Percentiles rank a stretch among this genome's conserved stretches.
phyloP scores from a whole-genome alignment of 306 rosid species.

The Ochetophila trinervis region DNA sequence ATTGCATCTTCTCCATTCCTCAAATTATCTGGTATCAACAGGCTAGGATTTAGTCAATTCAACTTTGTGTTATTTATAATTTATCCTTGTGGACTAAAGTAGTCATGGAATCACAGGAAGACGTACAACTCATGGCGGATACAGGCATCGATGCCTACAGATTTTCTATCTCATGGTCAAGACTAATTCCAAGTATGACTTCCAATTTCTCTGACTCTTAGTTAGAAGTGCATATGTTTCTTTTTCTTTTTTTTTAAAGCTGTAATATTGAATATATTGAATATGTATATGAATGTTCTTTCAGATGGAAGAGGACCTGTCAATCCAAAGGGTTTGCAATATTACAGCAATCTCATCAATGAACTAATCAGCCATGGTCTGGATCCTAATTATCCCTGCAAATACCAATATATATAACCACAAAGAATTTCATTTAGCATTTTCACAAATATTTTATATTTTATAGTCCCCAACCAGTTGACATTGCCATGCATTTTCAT shows the following conservation, averaged over 20 bases:
- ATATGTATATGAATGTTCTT: not conserved
- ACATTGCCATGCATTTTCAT: not conserved
- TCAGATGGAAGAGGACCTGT: conserved; percentile 64
- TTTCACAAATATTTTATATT: not conserved
- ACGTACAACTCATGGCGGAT: conserved; percentile 70
- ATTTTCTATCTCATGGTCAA: conserved; percentile 87
- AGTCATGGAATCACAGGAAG: conserved; percentile 45
- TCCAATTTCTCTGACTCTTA: not conserved
- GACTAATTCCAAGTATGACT: conserved; percentile 63
- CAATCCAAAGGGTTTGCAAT: conserved; percentile 67
- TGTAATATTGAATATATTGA: not conserved
- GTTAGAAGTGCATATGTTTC: not conserved
- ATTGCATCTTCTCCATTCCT: too few relatives aligned
- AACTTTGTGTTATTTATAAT: not conserved
- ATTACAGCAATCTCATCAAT: conserved; percentile 75
- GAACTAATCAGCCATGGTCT: conserved; percentile 53
- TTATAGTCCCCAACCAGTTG: not conserved
- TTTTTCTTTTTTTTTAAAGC: not conserved
- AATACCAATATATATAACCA: not conserved
- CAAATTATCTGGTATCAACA: too few relatives aligned
- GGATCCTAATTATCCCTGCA: not conserved
- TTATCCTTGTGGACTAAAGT: too few relatives aligned
- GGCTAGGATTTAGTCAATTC: too few relatives aligned
- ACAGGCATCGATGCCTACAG: conserved; percentile 67
- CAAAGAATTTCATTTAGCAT: not conserved